phyloP scores from a whole-genome alignment of 257 asterid genomes.

The Hygrophila difformis region DNA sequence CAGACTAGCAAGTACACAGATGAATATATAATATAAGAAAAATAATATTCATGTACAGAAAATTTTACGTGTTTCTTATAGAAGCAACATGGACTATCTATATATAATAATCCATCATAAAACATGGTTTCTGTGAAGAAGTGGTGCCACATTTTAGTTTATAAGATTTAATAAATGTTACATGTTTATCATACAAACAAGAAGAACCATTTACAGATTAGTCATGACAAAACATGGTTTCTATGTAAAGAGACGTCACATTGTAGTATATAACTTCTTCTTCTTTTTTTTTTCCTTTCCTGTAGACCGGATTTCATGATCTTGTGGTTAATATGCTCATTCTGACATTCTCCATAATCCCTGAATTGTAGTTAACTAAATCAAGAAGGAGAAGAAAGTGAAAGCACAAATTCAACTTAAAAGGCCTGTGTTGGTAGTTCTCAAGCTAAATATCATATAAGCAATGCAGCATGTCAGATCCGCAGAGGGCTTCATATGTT shows the following conservation, averaged over 20 bases:
- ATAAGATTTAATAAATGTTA: no score
- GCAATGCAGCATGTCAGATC: neutral
- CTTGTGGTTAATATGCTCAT: neutral
- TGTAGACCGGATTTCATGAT: neutral
- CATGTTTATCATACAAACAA: no score
- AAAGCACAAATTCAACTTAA: neutral
- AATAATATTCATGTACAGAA: neutral
- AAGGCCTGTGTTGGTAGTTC: neutral
- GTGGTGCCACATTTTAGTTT: neutral
- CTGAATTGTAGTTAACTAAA: neutral
- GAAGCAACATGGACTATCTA: neutral
- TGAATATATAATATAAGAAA: constrained; percentile 2
- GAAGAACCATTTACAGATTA: no score
- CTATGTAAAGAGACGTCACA: no score
- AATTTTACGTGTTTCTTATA: neutral
- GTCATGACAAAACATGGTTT: no score
- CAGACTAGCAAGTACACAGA: constrained; percentile 1
- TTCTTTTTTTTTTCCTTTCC: no score
- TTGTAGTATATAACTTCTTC: no score
- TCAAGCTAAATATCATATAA: neutral
- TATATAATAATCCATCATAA: neutral
- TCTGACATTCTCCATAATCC: neutral
- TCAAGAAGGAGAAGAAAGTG: neutral
- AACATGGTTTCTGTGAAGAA: neutral
- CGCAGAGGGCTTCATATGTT: no score